Percentiles rank a stretch among this genome's conserved stretches.
Evolutionary conservation across 2,329 filamentous ascomycete genomes (phyloP).

Genomic region (Aspergillus fructus): DNA sequence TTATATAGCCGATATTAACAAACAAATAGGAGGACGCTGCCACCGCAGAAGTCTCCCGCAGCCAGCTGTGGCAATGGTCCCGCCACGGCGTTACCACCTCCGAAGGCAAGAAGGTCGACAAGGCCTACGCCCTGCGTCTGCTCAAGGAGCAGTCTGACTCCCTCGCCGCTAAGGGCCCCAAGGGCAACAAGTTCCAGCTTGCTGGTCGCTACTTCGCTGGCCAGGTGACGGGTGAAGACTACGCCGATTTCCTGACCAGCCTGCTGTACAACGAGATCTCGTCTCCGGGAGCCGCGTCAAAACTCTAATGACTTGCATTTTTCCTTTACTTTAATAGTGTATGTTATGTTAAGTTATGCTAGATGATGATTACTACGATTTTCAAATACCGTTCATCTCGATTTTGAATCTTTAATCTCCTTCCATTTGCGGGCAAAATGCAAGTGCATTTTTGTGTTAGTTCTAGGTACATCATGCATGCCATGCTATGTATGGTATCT

Average conservation of each 20-base stretch:
- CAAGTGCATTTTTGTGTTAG: background rate
- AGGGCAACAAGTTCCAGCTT: slow-evolving; percentile 88
- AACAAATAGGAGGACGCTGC: slow-evolving; percentile 74
- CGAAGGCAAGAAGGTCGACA: slow-evolving; percentile 90
- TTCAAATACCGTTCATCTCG: background rate
- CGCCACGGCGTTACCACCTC: slow-evolving; percentile 71
- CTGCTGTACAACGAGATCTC: slow-evolving; percentile 66
- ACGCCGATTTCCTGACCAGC: slow-evolving; percentile 90
- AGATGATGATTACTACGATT: background rate
- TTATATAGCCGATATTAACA: slow-evolving; percentile 6
- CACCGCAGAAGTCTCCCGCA: slow-evolving; percentile 91
- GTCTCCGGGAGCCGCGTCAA: slow-evolving; percentile 67
- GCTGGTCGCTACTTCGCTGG: slow-evolving; percentile 89
- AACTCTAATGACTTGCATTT: slow-evolving; percentile 48
- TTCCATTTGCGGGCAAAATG: background rate
- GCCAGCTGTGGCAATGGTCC: slow-evolving; percentile 96
- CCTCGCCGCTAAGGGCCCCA: slow-evolving; percentile 70
- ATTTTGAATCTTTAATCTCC: background rate
- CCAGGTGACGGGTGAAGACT: slow-evolving; percentile 96
- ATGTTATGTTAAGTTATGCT: slow-evolving; percentile 5
- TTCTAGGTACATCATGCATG: background rate
- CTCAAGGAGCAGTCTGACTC: slow-evolving; percentile 81
- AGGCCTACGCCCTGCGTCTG: slow-evolving; percentile 82
- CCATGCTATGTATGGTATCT: background rate
- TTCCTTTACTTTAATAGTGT: background rate